Evolutionary conservation across 441 rosid genomes (phyloP).

Genomic region (Capsella rubella): DNA sequence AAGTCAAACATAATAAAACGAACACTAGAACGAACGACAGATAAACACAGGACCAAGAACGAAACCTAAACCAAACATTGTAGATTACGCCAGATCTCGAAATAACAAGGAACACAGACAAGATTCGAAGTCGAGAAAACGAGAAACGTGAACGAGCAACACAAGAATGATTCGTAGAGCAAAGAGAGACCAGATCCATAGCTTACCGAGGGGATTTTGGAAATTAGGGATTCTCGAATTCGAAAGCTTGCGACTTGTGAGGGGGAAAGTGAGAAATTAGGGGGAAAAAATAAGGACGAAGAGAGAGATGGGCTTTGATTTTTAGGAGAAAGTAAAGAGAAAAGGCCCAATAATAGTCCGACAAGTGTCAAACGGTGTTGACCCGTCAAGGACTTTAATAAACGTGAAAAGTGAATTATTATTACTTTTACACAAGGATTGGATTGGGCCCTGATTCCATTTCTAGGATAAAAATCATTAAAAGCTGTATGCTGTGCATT

Average conservation of each 20-base stretch:
- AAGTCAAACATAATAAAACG: not conserved
- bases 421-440: not conserved
- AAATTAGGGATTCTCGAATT: slow-evolving; percentile 30
- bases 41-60: not conserved
- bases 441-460: not conserved
- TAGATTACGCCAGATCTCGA: slow-evolving; percentile 32
- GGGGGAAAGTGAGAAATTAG: slow-evolving; percentile 17
- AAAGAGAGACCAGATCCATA: slow-evolving; percentile 25
- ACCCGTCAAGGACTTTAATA: slow-evolving; percentile 30
- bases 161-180: not conserved
- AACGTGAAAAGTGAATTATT: not conserved
- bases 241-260: slow-evolving; percentile 24
- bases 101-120: slow-evolving; percentile 7
- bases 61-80: not conserved
- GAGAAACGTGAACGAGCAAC: not conserved
- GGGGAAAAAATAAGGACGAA: not conserved
- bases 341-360: slow-evolving; percentile 14
- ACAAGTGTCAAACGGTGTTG: slow-evolving; percentile 38
- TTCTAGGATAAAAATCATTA: slow-evolving; percentile 1
- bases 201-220: slow-evolving; percentile 37
- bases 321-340: slow-evolving; percentile 15
- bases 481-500: not conserved
- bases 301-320: slow-evolving; percentile 33
- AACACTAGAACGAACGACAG: not conserved
- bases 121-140: slow-evolving; percentile 15